A percentile compares a stretch with the other conserved stretches of the same genome.
Evolutionary conservation across 345 rosid species (phyloP).

Genomic region (Angophora floribunda): DNA sequence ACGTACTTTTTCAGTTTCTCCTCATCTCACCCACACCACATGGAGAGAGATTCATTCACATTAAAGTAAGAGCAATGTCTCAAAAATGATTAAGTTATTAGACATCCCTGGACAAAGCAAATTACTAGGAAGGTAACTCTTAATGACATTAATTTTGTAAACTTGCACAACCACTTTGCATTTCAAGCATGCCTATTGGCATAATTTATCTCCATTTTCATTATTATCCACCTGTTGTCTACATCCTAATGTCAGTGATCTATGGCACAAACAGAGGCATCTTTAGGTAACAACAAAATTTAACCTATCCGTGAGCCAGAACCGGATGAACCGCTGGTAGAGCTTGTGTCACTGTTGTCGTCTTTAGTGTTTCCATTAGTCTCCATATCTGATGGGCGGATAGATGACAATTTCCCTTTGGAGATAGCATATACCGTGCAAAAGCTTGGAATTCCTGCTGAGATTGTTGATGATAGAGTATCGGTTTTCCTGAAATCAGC

Average conservation of each 20-base stretch:
- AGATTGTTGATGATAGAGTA: slow-evolving; percentile 49
- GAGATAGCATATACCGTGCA: slow-evolving; percentile 79
- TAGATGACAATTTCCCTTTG: slow-evolving; percentile 59
- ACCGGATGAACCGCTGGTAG: slow-evolving; percentile 24
- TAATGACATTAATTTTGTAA: not conserved
- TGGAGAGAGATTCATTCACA: not conserved
- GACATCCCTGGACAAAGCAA: not conserved
- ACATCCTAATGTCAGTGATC: not conserved
- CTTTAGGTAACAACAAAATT: not conserved
- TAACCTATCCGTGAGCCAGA: slow-evolving; percentile 41
- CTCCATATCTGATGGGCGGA: slow-evolving; percentile 65
- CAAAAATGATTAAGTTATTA: not conserved
- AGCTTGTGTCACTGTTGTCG: slow-evolving; percentile 32
- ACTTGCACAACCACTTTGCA: not conserved
- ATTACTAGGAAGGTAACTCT: not conserved
- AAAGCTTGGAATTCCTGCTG: slow-evolving; percentile 43
- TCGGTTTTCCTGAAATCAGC: slow-evolving; percentile 33
- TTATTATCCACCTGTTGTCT: not conserved
- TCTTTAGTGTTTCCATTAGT: slow-evolving; percentile 31
- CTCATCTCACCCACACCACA: not conserved
- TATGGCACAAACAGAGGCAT: not conserved
- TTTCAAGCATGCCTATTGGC: not conserved
- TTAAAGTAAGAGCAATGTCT: not conserved
- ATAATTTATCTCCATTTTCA: not conserved
- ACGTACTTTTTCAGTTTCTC: not conserved